Conservation (phyloP, 2,329 filamentous ascomycete species). For the Hypomyces rosellus region DNA sequence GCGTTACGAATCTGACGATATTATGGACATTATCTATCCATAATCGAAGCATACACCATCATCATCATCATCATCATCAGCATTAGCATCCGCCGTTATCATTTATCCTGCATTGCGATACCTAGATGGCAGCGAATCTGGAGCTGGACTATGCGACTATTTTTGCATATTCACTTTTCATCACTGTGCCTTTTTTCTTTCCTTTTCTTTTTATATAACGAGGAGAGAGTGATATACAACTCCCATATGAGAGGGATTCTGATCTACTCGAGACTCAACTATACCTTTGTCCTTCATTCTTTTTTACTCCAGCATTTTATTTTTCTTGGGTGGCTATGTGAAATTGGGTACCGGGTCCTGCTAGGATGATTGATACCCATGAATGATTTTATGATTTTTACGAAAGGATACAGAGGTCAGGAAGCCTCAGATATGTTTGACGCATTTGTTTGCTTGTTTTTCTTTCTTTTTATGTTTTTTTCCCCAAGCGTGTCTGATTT, state of each 20-base stretch:
- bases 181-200: not conserved
- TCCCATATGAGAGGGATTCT: slow-evolving; percentile 3
- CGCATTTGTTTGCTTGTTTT: not conserved
- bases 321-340: slow-evolving; percentile 1
- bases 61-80: not conserved
- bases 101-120: not conserved
- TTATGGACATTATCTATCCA: not conserved
- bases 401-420: slow-evolving; percentile 1
- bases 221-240: not conserved
- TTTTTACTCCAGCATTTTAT: not conserved
- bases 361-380: not conserved
- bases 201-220: too few species aligned
- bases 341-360: not conserved
- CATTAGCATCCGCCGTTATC: too few species aligned
- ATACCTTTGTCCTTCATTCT: not conserved
- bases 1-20: slow-evolving; percentile 6
- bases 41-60: not conserved
- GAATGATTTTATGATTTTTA: not conserved
- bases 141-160: not conserved
- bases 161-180: not conserved
- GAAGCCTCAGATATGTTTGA: slow-evolving; percentile 4
- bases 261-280: not conserved
- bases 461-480: too few species aligned
- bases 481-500: too few species aligned
- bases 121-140: not conserved